phyloP scores from a whole-genome alignment of 2,329 filamentous ascomycete genomes.

The Pseudopithomyces maydicus region DNA sequence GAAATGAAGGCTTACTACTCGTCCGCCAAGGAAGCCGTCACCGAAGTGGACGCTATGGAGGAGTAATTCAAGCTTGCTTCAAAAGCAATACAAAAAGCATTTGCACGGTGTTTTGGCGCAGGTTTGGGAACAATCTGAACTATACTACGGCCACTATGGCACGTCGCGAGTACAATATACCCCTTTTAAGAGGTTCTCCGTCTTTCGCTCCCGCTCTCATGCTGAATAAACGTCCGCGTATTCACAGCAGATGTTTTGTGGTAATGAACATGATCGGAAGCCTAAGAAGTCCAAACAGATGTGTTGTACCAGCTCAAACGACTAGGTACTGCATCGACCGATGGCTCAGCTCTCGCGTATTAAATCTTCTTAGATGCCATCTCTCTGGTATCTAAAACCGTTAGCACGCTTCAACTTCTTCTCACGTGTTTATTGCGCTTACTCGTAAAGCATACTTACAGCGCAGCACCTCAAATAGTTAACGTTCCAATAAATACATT shows the following conservation, averaged over 20 bases:
- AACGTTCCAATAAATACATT: constrained; percentile 21
- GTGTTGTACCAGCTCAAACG: constrained; percentile 46
- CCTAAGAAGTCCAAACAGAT: constrained; percentile 42
- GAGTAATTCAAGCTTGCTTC: constrained; percentile 34
- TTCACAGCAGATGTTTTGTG: constrained; percentile 7
- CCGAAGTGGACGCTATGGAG: constrained; percentile 58
- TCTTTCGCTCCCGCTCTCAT: neutral
- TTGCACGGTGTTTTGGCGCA: constrained; percentile 9
- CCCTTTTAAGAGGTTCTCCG: constrained; percentile 5
- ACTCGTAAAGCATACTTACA: constrained; percentile 17
- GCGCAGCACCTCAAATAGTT: constrained; percentile 12
- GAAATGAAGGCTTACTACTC: constrained; percentile 69
- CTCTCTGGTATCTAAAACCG: constrained; percentile 49
- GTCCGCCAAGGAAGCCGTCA: constrained; percentile 45
- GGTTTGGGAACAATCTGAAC: neutral
- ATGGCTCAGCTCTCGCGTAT: constrained; percentile 55
- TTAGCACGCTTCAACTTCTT: constrained; percentile 22
- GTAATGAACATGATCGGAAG: constrained; percentile 42
- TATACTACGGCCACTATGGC: neutral
- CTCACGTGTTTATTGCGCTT: constrained; percentile 19
- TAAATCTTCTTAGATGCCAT: constrained; percentile 51
- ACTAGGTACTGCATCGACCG: constrained; percentile 57
- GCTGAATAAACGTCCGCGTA: neutral
- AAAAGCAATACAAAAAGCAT: neutral
- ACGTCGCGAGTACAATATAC: constrained; percentile 8